Evolutionary conservation across 2,329 filamentous ascomycete genomes (phyloP), one percentile per base, ranked within the genome.

Genomic region (Chrysoporthe deuterocubensis): DNA sequence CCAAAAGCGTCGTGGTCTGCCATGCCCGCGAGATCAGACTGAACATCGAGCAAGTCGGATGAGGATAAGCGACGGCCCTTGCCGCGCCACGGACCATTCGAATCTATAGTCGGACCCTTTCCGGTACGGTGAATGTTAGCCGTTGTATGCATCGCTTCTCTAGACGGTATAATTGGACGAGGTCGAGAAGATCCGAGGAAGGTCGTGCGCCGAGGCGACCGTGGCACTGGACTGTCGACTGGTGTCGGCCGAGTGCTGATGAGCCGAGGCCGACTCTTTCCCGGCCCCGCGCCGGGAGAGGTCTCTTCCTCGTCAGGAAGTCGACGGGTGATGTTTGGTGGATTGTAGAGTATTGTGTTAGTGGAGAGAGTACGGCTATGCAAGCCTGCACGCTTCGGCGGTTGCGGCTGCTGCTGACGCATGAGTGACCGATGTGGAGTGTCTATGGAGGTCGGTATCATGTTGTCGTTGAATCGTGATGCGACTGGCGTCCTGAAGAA

Each of bases 271-370:
- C 77, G 75, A 11, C 72, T 65, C 8, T 74, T 76, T 0, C 72
- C 71, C 14, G 14, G 18, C 26, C 71, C 52, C 48, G 72, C 72
- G 32, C 75, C 77, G 14, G 82, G 80, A 3, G 85, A 84, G 40
- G 78, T 71, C 37, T 84, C 81, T 43, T 88, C 67, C 3, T 67
- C 54, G 13, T 70, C 58, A 18, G 59, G 66, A 14, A 67, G 59
- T 32, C 64, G 59, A 18, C 63, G 63, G 46, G 62, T 59, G 13
- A 16, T 50, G 14, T 64, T 42, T 1, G 72, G 81, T 0, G 94
- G 94, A 44, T 92, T 94, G 79, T 92, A 97, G 1, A 97, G 82
- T 65, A 96, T 94, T 0, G 94, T 97, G 72, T 90, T 93, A 26
- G 89, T 91, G 0, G 94, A 97, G 4, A 91, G 77, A 14, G 93